Evolutionary conservation across 2,329 filamentous ascomycete genomes (phyloP), one percentile per base, ranked within the genome.

Genomic region (Aspergillus pseudoterreus): DNA sequence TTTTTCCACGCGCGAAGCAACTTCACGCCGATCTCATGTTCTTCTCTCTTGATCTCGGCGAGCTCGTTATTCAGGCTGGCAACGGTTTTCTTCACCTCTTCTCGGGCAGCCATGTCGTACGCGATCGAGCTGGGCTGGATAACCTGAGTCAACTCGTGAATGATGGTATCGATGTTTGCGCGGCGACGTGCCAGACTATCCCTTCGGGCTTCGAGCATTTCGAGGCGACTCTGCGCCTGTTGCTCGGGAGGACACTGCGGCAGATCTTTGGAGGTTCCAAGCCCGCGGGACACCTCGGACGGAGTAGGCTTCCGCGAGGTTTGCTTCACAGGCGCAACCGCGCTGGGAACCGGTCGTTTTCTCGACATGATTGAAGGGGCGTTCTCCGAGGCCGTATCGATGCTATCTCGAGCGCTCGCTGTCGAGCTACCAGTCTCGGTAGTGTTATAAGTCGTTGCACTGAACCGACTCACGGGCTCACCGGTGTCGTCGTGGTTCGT

Each of bases 21-120:
- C 68, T 85, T 86, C 62, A 94, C 72, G 1, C 89, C 89, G 39
- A 92, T 72, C 50, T 94, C 88, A 63, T 92, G 87, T 69, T 91
- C 86, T 68, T 92, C 85, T 57, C 84, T 79, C 69, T 83, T 81
- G 22, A 94, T 82, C 56, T 91, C 87, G 3, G 85, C 81, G 33
- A 92, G 77, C 66, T 92, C 87, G 46, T 72, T 71, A 52, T 81
- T 80, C 47, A 92, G 75, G 19, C 75, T 78, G 57, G 85, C 82
- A 0, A 94, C 83, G 65, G 87, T 90, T 61, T 71, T 75, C 64
- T 81, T 81, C 56, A 82, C 80, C 52, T 78, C 75, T 21, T 76
- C 74, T 36, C 77, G 71, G 49, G 78, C 78, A 59, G 88, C 84
- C 45, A 87, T 81, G 8, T 83, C 79, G 60, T 85, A 86, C 27